Percentiles rank a stretch among this genome's conserved stretches.
phyloP scores from a whole-genome alignment of 805 yeast species.

The Starmerella khaoyaiensis region DNA sequence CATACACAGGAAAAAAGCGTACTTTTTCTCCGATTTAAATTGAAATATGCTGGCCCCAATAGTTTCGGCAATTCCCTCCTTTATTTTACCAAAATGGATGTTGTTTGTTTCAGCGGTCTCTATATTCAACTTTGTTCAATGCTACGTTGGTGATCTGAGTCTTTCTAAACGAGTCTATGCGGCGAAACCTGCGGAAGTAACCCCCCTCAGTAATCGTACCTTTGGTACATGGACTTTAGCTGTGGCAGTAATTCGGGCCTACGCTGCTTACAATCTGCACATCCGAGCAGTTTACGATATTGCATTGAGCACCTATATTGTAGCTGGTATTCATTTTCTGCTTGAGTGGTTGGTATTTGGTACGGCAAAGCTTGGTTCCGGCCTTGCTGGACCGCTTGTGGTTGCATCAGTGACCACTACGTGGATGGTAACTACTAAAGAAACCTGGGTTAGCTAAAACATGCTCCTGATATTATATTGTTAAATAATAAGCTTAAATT shows the following conservation, averaged over 20 bases:
- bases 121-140: conserved; percentile 76
- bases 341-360: conserved; percentile 68
- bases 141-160: conserved; percentile 59
- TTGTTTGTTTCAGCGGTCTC: conserved; percentile 80
- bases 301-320: conserved; percentile 62
- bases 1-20: no score
- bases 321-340: conserved; percentile 76
- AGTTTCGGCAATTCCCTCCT: conserved; percentile 24
- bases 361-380: conserved; percentile 76
- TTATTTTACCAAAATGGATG: conserved; percentile 64
- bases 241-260: conserved; percentile 69
- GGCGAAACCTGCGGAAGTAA: conserved; percentile 44
- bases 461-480: no score
- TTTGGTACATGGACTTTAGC: conserved; percentile 97
- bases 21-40: not conserved
- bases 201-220: conserved; percentile 72
- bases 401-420: conserved; percentile 59
- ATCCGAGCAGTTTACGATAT: conserved; percentile 63
- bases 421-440: conserved; percentile 68
- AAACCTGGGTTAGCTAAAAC: conserved; percentile 44
- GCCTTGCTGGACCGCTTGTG: conserved; percentile 76
- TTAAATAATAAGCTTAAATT: no score
- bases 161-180: conserved; percentile 74
- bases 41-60: no score
- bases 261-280: conserved; percentile 67